These are phyloP conservation scores for Pholiota microspora DNA, from an alignment of 768 basidiomycete genomes.

Conservation along the genomic window DNA sequence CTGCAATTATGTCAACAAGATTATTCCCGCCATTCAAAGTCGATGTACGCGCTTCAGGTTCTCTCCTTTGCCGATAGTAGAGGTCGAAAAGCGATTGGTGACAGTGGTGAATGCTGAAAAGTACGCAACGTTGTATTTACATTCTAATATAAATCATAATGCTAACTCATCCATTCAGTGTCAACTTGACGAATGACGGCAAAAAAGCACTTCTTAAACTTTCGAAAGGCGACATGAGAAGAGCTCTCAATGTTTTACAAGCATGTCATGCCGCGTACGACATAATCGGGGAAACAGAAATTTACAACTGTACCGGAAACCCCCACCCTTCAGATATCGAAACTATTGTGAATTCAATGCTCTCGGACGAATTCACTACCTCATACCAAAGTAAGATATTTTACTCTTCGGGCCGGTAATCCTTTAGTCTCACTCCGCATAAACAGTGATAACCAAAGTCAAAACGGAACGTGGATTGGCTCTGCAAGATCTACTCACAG, in stretches of 20 bases:
- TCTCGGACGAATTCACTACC: slow-evolving; percentile 92
- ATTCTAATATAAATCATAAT: neutral
- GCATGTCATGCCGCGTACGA: slow-evolving; percentile 99
- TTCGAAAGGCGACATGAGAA: slow-evolving; percentile 96
- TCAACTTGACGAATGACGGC: slow-evolving; percentile 84
- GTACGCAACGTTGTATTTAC: slow-evolving; percentile 40
- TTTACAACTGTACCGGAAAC: slow-evolving; percentile 96
- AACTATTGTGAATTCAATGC: slow-evolving; percentile 91
- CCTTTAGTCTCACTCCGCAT: neutral
- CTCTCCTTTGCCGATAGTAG: slow-evolving; percentile 81
- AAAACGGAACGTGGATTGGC: slow-evolving; percentile 94
- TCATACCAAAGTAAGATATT: slow-evolving; percentile 69
- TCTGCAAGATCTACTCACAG: slow-evolving; percentile 89
- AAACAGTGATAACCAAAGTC: slow-evolving; percentile 76
- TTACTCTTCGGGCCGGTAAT: neutral
- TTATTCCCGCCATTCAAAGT: slow-evolving; percentile 96
- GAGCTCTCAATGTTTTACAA: slow-evolving; percentile 94
- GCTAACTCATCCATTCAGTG: slow-evolving; percentile 43
- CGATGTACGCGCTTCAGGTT: slow-evolving; percentile 98
- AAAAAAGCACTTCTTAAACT: slow-evolving; percentile 88
- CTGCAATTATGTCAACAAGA: slow-evolving; percentile 99
- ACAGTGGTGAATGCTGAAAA: slow-evolving; percentile 81
- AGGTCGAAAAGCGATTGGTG: slow-evolving; percentile 82
- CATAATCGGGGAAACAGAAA: slow-evolving; percentile 79
- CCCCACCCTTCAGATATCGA: slow-evolving; percentile 96